Percentiles rank a stretch among this genome's conserved stretches.
These are phyloP conservation scores for Hansenula sp. DNA, from an alignment of 1,139 yeast species.

Conservation along the genomic window DNA sequence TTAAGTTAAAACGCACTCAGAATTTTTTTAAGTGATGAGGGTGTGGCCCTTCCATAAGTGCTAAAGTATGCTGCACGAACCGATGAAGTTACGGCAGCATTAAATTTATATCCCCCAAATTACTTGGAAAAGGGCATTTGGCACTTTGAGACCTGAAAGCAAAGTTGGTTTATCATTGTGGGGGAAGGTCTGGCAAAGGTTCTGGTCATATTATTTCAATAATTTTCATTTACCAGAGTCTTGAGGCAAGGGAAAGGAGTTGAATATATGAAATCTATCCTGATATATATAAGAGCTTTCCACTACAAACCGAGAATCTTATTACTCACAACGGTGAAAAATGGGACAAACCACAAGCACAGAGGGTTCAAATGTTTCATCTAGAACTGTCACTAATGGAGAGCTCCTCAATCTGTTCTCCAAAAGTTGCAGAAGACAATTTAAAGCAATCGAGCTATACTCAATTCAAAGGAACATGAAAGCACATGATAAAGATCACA, in stretches of 20 bases:
- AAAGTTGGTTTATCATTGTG: too few species aligned
- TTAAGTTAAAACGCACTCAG: not conserved
- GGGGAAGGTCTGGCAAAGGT: too few species aligned
- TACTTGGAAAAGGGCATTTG: too few species aligned
- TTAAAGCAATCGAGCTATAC: conserved; percentile 36
- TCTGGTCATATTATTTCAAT: too few species aligned
- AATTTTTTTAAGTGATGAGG: conserved; percentile 5
- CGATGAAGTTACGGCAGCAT: too few species aligned
- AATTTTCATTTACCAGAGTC: too few species aligned
- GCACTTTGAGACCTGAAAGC: too few species aligned
- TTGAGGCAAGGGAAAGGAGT: too few species aligned
- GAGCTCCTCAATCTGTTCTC: conserved; percentile 31
- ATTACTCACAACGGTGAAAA: not conserved
- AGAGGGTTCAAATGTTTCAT: conserved; percentile 4
- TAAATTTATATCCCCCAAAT: too few species aligned
- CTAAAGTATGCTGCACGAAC: not conserved
- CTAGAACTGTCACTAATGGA: conserved; percentile 23
- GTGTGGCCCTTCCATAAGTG: not conserved
- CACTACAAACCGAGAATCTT: not conserved
- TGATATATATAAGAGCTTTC: too few species aligned
- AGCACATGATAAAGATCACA: conserved; percentile 25
- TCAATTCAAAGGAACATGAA: conserved; percentile 28
- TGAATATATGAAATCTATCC: too few species aligned
- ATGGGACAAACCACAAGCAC: conserved; percentile 31
- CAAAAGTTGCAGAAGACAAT: conserved; percentile 30